Percentiles rank a stretch among this genome's conserved stretches.
Conservation (phyloP, 768 basidiomycete genomes). For the Serendipita vermifera region DNA sequence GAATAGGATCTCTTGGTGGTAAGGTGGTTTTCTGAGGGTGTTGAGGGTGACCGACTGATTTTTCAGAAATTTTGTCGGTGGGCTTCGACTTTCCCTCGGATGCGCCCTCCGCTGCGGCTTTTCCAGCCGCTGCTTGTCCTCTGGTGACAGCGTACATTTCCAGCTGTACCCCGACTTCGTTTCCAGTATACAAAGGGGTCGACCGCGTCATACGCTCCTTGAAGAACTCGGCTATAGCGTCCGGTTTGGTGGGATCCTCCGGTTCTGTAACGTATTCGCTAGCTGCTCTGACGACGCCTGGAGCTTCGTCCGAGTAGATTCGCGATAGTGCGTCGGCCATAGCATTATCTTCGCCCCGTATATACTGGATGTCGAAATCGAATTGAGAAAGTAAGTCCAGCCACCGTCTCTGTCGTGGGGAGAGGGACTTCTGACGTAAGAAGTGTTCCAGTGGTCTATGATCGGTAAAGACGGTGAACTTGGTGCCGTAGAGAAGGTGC, state of each 20-base stretch:
- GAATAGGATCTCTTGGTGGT: too few relatives aligned
- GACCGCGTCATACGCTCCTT: background rate
- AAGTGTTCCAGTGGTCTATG: slow-evolving; percentile 10
- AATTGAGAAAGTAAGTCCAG: slow-evolving; percentile 8
- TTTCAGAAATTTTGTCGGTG: too few relatives aligned
- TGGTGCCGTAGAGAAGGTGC: background rate
- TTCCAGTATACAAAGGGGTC: background rate
- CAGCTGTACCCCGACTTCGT: background rate
- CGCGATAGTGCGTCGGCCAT: slow-evolving; percentile 18
- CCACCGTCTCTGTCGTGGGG: slow-evolving; percentile 4
- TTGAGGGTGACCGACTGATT: too few relatives aligned
- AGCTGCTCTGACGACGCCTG: slow-evolving; percentile 17
- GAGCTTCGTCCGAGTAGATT: slow-evolving; percentile 17
- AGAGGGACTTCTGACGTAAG: slow-evolving; percentile 1
- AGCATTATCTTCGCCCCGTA: background rate
- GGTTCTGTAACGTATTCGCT: slow-evolving; percentile 17
- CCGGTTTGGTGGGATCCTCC: background rate
- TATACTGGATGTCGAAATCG: slow-evolving; percentile 9
- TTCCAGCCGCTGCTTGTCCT: background rate
- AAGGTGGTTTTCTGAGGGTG: too few relatives aligned
- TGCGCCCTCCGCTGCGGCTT: too few relatives aligned
- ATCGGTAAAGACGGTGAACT: slow-evolving; percentile 10
- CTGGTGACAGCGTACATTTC: background rate
- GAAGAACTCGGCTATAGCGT: background rate
- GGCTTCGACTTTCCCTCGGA: too few relatives aligned